phyloP scores from a whole-genome alignment of 345 rosid species.

The Murraya koenigii region DNA sequence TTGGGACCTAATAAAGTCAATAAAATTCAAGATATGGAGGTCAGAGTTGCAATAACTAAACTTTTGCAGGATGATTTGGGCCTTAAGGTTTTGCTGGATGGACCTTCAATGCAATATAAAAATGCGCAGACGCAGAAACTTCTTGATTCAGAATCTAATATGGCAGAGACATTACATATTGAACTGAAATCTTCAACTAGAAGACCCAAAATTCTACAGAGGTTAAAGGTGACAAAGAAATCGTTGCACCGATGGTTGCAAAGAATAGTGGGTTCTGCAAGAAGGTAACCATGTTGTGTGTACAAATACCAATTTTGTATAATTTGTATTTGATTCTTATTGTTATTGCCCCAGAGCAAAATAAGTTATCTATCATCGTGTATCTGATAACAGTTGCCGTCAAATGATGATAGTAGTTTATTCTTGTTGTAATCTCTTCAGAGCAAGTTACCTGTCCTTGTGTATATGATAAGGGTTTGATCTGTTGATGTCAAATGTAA shows the following conservation, averaged over 20 bases:
- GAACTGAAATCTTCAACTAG: slow-evolving; percentile 44
- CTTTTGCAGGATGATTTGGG: slow-evolving; percentile 68
- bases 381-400: neutral
- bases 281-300: slow-evolving; percentile 25
- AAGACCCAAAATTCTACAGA: slow-evolving; percentile 57
- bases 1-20: slow-evolving; percentile 45
- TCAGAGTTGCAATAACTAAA: slow-evolving; percentile 50
- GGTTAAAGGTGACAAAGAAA: slow-evolving; percentile 65
- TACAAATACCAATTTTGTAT: slow-evolving; percentile 22
- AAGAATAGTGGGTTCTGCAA: slow-evolving; percentile 30
- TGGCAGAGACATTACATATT: slow-evolving; percentile 20
- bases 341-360: neutral
- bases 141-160: slow-evolving; percentile 13
- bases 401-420: neutral
- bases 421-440: neutral
- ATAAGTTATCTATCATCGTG: neutral
- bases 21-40: slow-evolving; percentile 30
- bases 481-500: neutral
- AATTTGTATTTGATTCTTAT: neutral
- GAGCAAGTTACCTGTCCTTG: neutral
- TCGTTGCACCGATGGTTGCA: slow-evolving; percentile 66
- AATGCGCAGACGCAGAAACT: slow-evolving; percentile 6
- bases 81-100: slow-evolving; percentile 50
- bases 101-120: slow-evolving; percentile 21
- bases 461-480: neutral